Evolutionary conservation across 768 basidiomycete genomes (phyloP).

Genomic region (Boletales sp.): DNA sequence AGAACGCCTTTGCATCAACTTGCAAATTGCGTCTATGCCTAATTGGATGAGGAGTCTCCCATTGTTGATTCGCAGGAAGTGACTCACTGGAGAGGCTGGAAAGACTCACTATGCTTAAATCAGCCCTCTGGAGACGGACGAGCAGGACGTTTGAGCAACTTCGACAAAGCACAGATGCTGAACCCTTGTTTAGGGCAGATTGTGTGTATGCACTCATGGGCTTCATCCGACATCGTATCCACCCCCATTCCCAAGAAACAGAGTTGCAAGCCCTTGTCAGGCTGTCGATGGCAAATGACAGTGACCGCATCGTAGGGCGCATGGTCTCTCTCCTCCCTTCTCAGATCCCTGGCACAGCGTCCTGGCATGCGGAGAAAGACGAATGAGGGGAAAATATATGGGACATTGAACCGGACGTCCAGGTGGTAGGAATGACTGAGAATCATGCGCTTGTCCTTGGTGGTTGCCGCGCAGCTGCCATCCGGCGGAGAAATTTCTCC

Average conservation of each 20-base stretch:
- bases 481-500: slow-evolving; percentile 25
- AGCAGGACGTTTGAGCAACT: background rate
- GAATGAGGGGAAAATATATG: slow-evolving; percentile 13
- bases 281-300: slow-evolving; percentile 25
- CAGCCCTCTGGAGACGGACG: slow-evolving; percentile 23
- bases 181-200: background rate
- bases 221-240: slow-evolving; percentile 22
- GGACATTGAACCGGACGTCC: slow-evolving; percentile 16
- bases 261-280: background rate
- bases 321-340: slow-evolving; percentile 20
- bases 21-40: slow-evolving; percentile 18
- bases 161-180: background rate
- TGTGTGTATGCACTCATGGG: slow-evolving; percentile 26
- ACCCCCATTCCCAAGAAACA: background rate
- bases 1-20: slow-evolving; percentile 22
- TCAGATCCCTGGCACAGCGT: background rate
- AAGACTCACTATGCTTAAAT: slow-evolving; percentile 9
- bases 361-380: slow-evolving; percentile 10
- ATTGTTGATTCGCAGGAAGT: slow-evolving; percentile 14
- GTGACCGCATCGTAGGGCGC: slow-evolving; percentile 18
- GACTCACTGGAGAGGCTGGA: no score
- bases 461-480: slow-evolving; percentile 19
- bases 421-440: slow-evolving; percentile 18
- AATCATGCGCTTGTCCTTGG: slow-evolving; percentile 16
- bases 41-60: slow-evolving; percentile 15